These are phyloP conservation scores for Vitis hybrid DNA, from an alignment of 177 flowering plant genomes.

Conservation along the genomic window DNA sequence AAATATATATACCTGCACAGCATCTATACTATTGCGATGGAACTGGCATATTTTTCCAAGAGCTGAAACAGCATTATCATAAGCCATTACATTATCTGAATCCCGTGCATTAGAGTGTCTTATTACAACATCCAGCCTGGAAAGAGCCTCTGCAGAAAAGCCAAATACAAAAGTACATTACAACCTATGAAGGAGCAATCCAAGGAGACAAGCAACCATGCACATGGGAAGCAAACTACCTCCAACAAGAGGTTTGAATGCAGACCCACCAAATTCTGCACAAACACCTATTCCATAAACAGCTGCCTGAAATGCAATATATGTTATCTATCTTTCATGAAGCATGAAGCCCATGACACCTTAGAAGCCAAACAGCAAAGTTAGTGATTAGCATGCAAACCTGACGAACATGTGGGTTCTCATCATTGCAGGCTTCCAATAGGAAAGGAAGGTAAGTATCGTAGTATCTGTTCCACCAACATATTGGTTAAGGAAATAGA, in stretches of 20 bases:
- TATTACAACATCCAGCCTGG: conserved; percentile 72
- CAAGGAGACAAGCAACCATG: background rate
- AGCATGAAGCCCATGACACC: conserved; percentile 2
- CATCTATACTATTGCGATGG: conserved; percentile 77
- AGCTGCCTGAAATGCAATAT: conserved; percentile 58
- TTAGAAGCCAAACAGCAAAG: background rate
- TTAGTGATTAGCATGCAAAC: conserved; percentile 29
- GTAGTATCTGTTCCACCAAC: conserved; percentile 52
- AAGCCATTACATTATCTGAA: conserved; percentile 79
- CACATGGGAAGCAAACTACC: conserved; percentile 31
- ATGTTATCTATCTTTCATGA: too few relatives aligned
- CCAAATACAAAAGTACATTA: background rate
- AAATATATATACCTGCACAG: conserved; percentile 55
- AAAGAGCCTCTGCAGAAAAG: conserved; percentile 70
- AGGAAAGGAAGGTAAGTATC: conserved; percentile 74
- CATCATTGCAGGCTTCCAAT: conserved; percentile 85
- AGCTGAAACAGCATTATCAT: conserved; percentile 96
- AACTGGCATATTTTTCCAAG: conserved; percentile 84
- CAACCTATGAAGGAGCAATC: too few relatives aligned
- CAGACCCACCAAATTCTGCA: conserved; percentile 76
- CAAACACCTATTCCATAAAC: conserved; percentile 89
- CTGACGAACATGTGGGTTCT: conserved; percentile 78
- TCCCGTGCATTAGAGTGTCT: conserved; percentile 68
- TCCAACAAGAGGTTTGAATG: conserved; percentile 67
- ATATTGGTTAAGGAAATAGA: background rate